Conservation (phyloP, 495 filamentous ascomycete genomes). For the Annulohypoxylon maeteangense region DNA sequence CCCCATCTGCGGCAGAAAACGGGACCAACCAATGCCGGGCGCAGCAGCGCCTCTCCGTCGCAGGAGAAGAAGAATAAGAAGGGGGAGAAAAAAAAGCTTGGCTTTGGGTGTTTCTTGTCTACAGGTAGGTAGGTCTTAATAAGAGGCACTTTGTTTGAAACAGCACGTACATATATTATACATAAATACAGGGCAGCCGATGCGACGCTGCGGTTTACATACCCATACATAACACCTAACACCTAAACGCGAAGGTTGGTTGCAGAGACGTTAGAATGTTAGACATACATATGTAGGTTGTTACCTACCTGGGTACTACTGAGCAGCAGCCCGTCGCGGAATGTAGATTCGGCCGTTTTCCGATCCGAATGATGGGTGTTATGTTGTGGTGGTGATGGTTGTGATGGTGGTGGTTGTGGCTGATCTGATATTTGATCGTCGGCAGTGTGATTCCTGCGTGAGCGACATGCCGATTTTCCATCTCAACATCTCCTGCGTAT, state of each 20-base stretch:
- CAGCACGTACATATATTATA: slow-evolving; percentile 16
- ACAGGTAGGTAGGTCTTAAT: slow-evolving; percentile 21
- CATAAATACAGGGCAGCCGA: neutral
- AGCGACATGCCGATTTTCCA: neutral
- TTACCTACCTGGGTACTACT: too few relatives aligned
- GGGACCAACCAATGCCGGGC: slow-evolving; percentile 23
- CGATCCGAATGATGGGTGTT: slow-evolving; percentile 1
- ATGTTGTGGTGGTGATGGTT: too few relatives aligned
- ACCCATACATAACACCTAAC: too few relatives aligned
- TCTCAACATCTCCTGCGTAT: neutral
- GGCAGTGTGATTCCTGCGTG: neutral
- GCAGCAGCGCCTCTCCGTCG: slow-evolving; percentile 23
- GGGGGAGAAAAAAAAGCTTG: too few relatives aligned
- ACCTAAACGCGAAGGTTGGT: neutral
- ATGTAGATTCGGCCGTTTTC: slow-evolving; percentile 27
- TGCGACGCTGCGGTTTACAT: too few relatives aligned
- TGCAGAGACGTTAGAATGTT: neutral
- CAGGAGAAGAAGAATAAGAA: too few relatives aligned
- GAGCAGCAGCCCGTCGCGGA: too few relatives aligned
- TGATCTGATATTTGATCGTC: slow-evolving; percentile 20
- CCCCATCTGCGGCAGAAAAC: slow-evolving; percentile 23
- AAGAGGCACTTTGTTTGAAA: slow-evolving; percentile 35
- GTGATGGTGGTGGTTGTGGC: too few relatives aligned
- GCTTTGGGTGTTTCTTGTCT: slow-evolving; percentile 5
- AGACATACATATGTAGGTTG: slow-evolving; percentile 1